Percentiles rank a stretch among this genome's conserved stretches.
phyloP scores from a whole-genome alignment of 305 asterid genomes.

The Caryopteris hybrid region DNA sequence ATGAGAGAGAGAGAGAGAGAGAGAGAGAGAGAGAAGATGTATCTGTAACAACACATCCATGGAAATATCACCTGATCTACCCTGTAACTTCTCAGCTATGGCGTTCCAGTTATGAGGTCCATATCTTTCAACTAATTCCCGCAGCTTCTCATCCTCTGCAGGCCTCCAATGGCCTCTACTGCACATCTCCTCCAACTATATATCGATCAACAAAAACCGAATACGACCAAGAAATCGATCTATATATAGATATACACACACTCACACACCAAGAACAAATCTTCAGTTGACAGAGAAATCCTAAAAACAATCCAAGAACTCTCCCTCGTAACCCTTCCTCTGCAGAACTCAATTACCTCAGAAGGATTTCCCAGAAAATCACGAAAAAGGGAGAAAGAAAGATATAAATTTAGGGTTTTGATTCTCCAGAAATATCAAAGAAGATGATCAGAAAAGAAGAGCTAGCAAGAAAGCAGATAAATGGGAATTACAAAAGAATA shows the following conservation, averaged over 20 bases:
- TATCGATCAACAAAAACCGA: no score
- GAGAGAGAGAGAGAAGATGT: not conserved
- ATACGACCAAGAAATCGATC: no score
- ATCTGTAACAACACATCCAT: not conserved
- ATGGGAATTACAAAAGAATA: conserved; percentile 18
- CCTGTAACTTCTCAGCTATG: conserved; percentile 71
- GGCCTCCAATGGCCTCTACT: conserved; percentile 88
- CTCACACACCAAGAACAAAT: no score
- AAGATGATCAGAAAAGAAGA: not conserved
- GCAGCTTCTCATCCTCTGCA: conserved; percentile 61
- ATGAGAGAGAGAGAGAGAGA: not conserved
- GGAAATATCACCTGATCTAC: conserved; percentile 54
- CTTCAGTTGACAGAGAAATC: no score
- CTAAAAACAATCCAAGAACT: no score
- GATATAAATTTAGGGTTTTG: no score
- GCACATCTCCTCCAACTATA: conserved; percentile 37
- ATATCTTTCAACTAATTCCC: conserved; percentile 53
- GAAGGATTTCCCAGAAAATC: no score
- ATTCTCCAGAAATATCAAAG: no score
- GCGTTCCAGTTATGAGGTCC: conserved; percentile 89
- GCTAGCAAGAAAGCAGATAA: conserved; percentile 1
- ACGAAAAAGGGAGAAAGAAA: not conserved
- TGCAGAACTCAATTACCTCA: no score
- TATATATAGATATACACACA: no score
- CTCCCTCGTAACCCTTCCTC: no score